A percentile compares a stretch with the other conserved stretches of the same genome.
These are phyloP conservation scores for Chrysopogon serrulatus DNA, from an alignment of 176 grass and related monocot species.

Conservation along the genomic window DNA sequence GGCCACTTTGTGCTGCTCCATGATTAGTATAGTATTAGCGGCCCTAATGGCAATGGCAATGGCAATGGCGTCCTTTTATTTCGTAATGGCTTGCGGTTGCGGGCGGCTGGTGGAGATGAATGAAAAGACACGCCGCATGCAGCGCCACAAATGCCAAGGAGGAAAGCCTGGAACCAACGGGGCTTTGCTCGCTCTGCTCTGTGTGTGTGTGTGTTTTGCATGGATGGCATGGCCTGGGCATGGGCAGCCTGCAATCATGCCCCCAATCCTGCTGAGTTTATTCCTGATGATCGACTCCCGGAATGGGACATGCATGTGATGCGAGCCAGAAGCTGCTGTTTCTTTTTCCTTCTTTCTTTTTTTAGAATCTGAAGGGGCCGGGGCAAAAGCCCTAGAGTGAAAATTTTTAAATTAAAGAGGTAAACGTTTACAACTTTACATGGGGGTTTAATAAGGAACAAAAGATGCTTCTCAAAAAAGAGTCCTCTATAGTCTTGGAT, in stretches of 20 bases:
- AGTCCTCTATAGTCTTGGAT: no score
- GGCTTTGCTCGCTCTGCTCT: neutral
- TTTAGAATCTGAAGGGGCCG: no score
- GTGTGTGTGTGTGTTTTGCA: neutral
- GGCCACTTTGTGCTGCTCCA: conserved; percentile 21
- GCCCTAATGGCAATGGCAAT: conserved; percentile 11
- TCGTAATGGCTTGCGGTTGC: neutral
- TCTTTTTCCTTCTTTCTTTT: no score
- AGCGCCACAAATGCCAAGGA: conserved; percentile 36
- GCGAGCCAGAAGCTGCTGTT: no score
- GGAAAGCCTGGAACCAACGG: neutral
- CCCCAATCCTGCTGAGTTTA: conserved; percentile 15
- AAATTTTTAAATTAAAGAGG: no score
- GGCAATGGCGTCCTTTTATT: neutral
- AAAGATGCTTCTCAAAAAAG: no score
- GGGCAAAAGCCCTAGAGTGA: no score
- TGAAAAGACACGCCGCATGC: conserved; percentile 45
- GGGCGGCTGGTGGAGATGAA: conserved; percentile 16
- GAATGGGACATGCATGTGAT: conserved; percentile 9
- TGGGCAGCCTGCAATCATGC: conserved; percentile 34
- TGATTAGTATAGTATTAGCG: conserved; percentile 39
- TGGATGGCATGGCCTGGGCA: conserved; percentile 20
- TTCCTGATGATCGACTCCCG: no score
- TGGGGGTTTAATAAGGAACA: no score
- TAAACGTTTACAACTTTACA: no score